These are phyloP conservation scores for Trichocomaceae sp. DNA, from an alignment of 2,329 filamentous ascomycete genomes.

Conservation along the genomic window DNA sequence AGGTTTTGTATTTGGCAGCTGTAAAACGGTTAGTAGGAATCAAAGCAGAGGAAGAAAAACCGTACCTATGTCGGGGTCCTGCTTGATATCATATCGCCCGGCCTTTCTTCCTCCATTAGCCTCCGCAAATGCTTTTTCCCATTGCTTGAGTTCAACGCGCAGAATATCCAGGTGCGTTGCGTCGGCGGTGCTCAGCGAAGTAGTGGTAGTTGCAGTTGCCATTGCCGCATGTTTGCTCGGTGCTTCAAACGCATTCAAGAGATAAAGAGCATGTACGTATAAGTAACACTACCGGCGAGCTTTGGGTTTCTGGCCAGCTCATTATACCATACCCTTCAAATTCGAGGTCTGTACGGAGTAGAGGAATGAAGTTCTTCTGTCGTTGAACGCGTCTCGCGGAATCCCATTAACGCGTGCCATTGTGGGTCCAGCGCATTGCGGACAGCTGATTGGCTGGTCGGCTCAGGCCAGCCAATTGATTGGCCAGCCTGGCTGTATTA, in stretches of 20 bases:
- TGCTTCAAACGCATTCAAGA: neutral
- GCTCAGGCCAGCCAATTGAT: neutral
- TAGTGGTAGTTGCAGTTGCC: conserved; percentile 22
- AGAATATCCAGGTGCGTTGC: conserved; percentile 26
- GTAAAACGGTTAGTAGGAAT: neutral
- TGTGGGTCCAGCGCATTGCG: neutral
- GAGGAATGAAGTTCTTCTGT: neutral
- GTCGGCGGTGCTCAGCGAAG: conserved; percentile 21
- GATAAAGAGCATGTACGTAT: neutral
- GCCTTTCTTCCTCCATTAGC: conserved; percentile 41
- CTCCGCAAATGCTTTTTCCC: conserved; percentile 41
- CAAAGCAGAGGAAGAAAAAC: neutral
- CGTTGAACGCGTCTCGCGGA: no score
- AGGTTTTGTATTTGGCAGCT: conserved; percentile 46
- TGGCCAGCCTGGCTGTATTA: no score
- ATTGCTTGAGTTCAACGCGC: conserved; percentile 42
- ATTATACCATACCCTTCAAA: no score
- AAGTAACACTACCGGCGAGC: neutral
- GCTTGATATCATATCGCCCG: conserved; percentile 43
- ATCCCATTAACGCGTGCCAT: neutral
- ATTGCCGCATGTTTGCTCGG: conserved; percentile 2
- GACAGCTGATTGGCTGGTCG: neutral
- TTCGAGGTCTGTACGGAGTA: neutral
- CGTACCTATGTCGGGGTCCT: conserved; percentile 38
- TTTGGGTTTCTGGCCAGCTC: no score